Base-by-base conservation (phyloP, 805 yeast genomes). In the Starmerella apis region DNA sequence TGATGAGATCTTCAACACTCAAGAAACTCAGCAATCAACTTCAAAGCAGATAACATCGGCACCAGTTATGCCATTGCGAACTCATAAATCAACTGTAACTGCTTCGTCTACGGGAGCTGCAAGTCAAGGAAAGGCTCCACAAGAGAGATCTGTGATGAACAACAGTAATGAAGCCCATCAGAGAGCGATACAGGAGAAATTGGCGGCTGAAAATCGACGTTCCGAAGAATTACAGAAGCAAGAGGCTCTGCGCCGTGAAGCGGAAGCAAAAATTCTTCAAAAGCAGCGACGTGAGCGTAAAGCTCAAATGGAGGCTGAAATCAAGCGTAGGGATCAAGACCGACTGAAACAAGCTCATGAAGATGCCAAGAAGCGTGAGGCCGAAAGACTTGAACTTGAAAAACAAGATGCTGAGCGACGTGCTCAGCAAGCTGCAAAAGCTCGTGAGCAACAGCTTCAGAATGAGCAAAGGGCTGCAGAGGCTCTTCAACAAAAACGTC, bases 1-100 rank as follows among this genome's bases (percentile, higher is more conserved):
- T 8, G 37, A 48, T 27, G 48, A 37, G 18, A 50, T 56, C 2
- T 56, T 51, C 46, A 41, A 37, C 18, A 25, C 33, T 18, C 18
- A 35, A 6, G 37, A 20, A 4, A 22, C 43, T 3, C 44, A 32
- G 7, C 25, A n/a, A 8, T 10, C 35, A 5, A 7, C 16, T 10
- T n/a, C 45, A 13, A 20, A 31, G 28, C 13, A 11, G 20, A 8
- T 14, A 3, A 10, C 23, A 14, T 32, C 44, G n/a, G n/a, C n/a
- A 6, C 44, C 44, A 4, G 44, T 41, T n/a, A 27, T 27, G 44
- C 44, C 44, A 14, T 16, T 43, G 37, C 37, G 46, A 9, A 30
- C 46, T 4, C 37, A 37, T 5, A 23, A 23, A 13, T 30, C 30
- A 11, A 27, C 30, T 11, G 8, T 11, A 27, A 27, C 30, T 8